Base-by-base conservation (phyloP, 495 filamentous ascomycete species). In the Geoglossum glabrum region DNA sequence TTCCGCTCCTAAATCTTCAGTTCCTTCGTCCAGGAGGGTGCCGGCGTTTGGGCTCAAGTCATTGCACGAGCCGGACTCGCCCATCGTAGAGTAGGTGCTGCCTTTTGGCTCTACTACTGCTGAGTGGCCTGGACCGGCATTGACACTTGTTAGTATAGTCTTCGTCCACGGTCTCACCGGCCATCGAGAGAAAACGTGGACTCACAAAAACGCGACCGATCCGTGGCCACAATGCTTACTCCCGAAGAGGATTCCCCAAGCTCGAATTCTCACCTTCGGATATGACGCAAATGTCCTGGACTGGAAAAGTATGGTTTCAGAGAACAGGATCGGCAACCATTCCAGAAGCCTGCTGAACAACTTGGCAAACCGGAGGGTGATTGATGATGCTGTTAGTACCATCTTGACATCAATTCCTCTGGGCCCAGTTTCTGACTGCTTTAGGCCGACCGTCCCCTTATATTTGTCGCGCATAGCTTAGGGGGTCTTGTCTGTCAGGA, bases 381-480 rank as follows among this genome's bases (percentile, higher is more conserved):
- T 60, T 10, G 57, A 67, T 61, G 38, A 60, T 10, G 61, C 63
- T 13, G 61, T 66, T 47, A 62, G 45, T 8, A 21, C 17, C 2
- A 5, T 45, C 4, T 10, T 45, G 17, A 21, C 13, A n/a, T 10
- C 36, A 9, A 6, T 17, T 28, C 11, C 57, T 62, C 3, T n/a
- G n/a, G n/a, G n/a, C n/a, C n/a, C n/a, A n/a, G n/a, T n/a, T n/a
- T n/a, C n/a, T n/a, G n/a, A 62, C 36, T 3, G 6, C 28, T 0
- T 0, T 46, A 64, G 61, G 56, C 62, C 34, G 46, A 61, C 25
- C 61, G 82, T 31, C 87, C 87, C 0, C 88, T 94, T 58, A 82
- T 94, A 57, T 94, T 86, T 71, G 82, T 94, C 19, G 85, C 78
- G 33, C 87, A 94, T 71, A 86, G 82, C 45, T 73, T 94, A 8